phyloP scores from a whole-genome alignment of 148 eudicot genomes.

The Hydrangea macrophylla region DNA sequence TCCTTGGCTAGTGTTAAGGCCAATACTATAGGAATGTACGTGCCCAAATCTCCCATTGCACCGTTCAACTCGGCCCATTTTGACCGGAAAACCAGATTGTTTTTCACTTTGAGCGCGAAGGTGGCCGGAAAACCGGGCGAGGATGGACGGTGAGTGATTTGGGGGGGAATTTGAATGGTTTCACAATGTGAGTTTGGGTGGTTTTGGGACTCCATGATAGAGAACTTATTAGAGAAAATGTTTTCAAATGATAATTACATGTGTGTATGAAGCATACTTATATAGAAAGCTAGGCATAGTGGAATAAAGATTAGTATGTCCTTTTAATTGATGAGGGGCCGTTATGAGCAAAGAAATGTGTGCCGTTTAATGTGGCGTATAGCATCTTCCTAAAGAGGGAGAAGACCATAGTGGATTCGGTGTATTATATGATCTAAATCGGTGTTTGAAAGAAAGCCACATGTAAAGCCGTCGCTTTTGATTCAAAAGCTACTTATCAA shows the following conservation, averaged over 20 bases:
- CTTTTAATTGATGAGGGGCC: constrained; percentile 11
- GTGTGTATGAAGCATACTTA: not conserved
- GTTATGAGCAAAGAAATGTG: not conserved
- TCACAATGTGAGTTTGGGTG: constrained; percentile 12
- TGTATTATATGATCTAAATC: too few relatives aligned
- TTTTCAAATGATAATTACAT: too few relatives aligned
- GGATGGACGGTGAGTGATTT: not conserved
- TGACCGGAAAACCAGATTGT: constrained; percentile 53
- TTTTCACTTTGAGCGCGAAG: constrained; percentile 25
- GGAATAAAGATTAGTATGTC: not conserved
- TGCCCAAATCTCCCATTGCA: constrained; percentile 94
- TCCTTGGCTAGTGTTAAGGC: constrained; percentile 72
- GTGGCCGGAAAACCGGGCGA: not conserved
- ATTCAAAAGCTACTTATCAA: too few relatives aligned
- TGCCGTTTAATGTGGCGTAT: not conserved
- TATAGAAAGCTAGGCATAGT: not conserved
- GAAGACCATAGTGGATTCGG: too few relatives aligned
- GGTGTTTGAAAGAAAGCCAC: too few relatives aligned
- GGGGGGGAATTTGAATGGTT: constrained; percentile 5
- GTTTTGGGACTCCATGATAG: constrained; percentile 24
- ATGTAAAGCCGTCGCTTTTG: too few relatives aligned
- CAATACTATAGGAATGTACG: constrained; percentile 73
- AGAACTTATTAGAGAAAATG: not conserved
- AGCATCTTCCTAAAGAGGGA: not conserved
- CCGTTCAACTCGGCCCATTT: constrained; percentile 83